Evolutionary conservation across 371 early-diverging fungal genomes (phyloP).

Genomic region (Lichtheimia hyalospora): DNA sequence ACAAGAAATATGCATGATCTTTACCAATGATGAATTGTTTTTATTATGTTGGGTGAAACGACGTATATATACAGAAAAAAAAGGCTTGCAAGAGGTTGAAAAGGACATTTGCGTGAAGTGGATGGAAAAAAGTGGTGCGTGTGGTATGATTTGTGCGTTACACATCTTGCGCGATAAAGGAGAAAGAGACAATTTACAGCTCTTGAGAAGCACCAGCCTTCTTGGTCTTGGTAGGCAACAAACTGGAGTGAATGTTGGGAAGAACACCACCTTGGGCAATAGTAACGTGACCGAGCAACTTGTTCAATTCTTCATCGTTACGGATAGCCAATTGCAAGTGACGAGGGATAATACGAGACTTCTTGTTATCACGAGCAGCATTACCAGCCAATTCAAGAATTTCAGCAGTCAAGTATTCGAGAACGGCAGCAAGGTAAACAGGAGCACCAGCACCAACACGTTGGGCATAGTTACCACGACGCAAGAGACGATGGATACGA

Average conservation of each 20-base stretch:
- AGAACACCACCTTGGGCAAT: constrained; percentile 89
- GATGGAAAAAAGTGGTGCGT: too few relatives aligned
- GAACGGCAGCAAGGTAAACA: constrained; percentile 93
- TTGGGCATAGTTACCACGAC: constrained; percentile 95
- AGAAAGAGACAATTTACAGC: constrained; percentile 26
- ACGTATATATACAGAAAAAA: too few relatives aligned
- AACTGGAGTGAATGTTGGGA: constrained; percentile 81
- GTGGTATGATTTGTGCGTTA: not conserved
- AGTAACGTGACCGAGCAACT: constrained; percentile 87
- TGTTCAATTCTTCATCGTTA: constrained; percentile 96
- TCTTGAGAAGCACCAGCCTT: constrained; percentile 63
- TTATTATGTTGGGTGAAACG: too few relatives aligned
- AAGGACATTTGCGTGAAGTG: too few relatives aligned
- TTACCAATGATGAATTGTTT: too few relatives aligned
- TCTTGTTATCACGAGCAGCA: constrained; percentile 96
- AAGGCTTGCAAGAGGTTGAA: too few relatives aligned
- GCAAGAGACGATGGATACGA: constrained; percentile 95
- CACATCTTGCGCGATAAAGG: constrained; percentile 2
- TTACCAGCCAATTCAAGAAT: constrained; percentile 96
- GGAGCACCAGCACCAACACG: constrained; percentile 95
- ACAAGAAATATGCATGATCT: too few relatives aligned
- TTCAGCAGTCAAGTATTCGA: constrained; percentile 97
- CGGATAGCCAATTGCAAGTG: constrained; percentile 92
- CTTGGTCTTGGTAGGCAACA: constrained; percentile 75
- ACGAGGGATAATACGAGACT: constrained; percentile 91